phyloP scores from a whole-genome alignment of 495 filamentous ascomycete genomes.

The Aspergillus sclerotiicarbonarius region DNA sequence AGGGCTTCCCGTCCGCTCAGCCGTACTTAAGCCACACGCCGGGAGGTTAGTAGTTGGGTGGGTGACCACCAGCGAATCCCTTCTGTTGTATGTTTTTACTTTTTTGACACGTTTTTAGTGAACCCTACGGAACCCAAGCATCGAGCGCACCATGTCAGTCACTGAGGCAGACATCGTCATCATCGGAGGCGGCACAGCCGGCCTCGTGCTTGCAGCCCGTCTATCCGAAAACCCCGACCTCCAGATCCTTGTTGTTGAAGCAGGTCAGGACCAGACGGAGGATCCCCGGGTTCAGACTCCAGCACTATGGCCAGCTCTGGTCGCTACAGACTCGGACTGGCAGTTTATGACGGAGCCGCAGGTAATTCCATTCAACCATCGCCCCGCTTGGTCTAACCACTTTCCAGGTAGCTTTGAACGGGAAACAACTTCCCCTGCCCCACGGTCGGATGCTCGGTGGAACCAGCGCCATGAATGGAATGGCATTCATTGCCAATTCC shows the following conservation, averaged over 20 bases:
- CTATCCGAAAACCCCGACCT: conserved; percentile 43
- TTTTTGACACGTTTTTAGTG: too few species aligned
- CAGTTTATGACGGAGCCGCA: conserved; percentile 50
- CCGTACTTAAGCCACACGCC: conserved; percentile 3
- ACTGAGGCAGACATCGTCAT: conserved; percentile 5
- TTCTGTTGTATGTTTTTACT: too few species aligned
- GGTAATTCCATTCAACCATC: background rate
- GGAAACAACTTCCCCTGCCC: conserved; percentile 17
- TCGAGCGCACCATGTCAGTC: too few species aligned
- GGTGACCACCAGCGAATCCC: background rate
- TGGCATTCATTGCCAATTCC: conserved; percentile 30
- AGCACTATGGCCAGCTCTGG: conserved; percentile 27
- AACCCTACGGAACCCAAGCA: too few species aligned
- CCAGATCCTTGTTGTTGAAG: conserved; percentile 53
- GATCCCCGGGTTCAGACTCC: conserved; percentile 45
- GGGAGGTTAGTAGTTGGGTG: conserved; percentile 4
- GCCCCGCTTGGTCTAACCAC: too few species aligned
- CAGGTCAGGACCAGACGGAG: conserved; percentile 41
- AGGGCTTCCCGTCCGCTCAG: conserved; percentile 3
- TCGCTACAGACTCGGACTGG: conserved; percentile 48
- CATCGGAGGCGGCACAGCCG: conserved; percentile 45
- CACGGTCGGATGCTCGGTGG: conserved; percentile 57
- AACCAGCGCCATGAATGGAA: conserved; percentile 51
- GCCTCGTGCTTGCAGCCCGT: conserved; percentile 47
- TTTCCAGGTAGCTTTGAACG: conserved; percentile 18